A percentile compares a stretch with the other conserved stretches of the same genome.
Evolutionary conservation across 2,329 filamentous ascomycete species (phyloP).

Genomic region (Penicillium psychrosexuale): DNA sequence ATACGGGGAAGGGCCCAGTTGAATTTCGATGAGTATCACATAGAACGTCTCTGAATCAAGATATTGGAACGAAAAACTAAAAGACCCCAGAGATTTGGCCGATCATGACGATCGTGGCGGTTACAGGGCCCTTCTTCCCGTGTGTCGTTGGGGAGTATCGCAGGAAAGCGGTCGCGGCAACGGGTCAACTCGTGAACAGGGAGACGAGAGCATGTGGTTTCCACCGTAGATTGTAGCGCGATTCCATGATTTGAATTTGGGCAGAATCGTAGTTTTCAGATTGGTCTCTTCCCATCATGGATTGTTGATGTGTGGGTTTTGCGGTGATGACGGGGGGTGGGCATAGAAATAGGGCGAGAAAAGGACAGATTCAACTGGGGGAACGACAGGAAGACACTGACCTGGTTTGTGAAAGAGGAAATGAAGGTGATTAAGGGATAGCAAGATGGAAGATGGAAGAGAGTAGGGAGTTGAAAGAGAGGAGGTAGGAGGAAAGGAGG

Average conservation of each 20-base stretch:
- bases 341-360: constrained; percentile 3
- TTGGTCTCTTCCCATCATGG: neutral
- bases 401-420: constrained; percentile 21
- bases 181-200: constrained; percentile 23
- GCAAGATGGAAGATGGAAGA: constrained; percentile 14
- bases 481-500: constrained; percentile 15
- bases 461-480: constrained; percentile 19
- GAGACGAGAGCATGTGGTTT: constrained; percentile 4
- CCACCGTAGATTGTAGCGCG: neutral
- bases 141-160: constrained; percentile 13
- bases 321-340: constrained; percentile 11
- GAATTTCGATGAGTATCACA: constrained; percentile 2
- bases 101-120: constrained; percentile 16
- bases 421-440: constrained; percentile 15
- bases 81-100: neutral
- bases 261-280: neutral
- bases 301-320: constrained; percentile 16
- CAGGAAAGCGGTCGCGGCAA: constrained; percentile 24
- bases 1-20: constrained; percentile 3
- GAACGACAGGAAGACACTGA: constrained; percentile 20
- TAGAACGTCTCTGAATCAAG: neutral
- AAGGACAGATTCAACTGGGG: constrained; percentile 5
- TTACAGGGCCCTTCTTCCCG: constrained; percentile 6
- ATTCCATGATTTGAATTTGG: constrained; percentile 1
- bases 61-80: neutral